Evolutionary conservation across 305 asterid genomes (phyloP).

Genomic region (Plantago lanceolata): DNA sequence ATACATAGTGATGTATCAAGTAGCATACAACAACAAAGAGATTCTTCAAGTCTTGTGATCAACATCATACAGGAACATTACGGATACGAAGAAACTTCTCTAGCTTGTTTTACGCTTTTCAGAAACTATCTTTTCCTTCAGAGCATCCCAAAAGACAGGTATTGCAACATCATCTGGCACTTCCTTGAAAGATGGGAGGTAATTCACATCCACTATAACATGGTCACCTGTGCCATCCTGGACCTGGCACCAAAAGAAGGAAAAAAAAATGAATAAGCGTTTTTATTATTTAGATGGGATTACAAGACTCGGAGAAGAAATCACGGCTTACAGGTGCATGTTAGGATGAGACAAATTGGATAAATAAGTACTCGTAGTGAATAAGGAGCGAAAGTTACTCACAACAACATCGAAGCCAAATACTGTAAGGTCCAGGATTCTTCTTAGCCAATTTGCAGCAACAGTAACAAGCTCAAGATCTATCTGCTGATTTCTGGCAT

Average conservation of each 20-base stretch:
- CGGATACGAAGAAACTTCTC: conserved; percentile 19
- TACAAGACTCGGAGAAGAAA: background rate
- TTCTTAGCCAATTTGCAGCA: conserved; percentile 79
- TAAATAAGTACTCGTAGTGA: conserved; percentile 1
- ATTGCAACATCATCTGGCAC: conserved; percentile 81
- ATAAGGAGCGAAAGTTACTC: conserved; percentile 33
- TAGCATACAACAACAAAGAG: conserved; percentile 4
- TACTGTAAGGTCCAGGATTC: conserved; percentile 68
- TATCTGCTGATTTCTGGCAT: conserved; percentile 37
- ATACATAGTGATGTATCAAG: background rate
- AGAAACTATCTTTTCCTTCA: conserved; percentile 58
- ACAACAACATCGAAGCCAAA: conserved; percentile 94
- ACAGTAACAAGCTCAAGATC: conserved; percentile 67
- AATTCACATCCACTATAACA: conserved; percentile 89
- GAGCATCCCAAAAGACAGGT: conserved; percentile 91
- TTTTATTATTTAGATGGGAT: background rate
- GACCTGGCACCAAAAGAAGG: conserved; percentile 40
- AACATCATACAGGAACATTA: conserved; percentile 10
- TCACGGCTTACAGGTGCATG: conserved; percentile 2
- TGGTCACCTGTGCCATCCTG: conserved; percentile 89
- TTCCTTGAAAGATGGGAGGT: conserved; percentile 95
- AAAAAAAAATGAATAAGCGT: background rate
- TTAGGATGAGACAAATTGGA: background rate
- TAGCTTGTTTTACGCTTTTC: conserved; percentile 29
- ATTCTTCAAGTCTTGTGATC: conserved; percentile 12